Evolutionary conservation across 2,329 filamentous ascomycete species (phyloP).

Genomic region (Colletotrichum shisoi): DNA sequence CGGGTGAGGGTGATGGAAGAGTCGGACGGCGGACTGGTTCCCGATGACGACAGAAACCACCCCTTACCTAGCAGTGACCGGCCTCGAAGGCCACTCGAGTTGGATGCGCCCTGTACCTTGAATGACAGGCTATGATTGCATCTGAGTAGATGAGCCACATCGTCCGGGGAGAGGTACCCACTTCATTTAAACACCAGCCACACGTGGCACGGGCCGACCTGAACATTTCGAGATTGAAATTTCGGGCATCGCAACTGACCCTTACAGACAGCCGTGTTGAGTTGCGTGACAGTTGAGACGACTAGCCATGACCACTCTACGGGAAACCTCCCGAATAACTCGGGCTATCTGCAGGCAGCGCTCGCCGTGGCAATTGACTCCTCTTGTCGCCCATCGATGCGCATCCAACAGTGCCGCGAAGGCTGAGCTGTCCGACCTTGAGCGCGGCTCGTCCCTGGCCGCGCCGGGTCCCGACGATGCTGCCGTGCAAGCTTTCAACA

Average conservation of each 20-base stretch:
- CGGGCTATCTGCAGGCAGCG: slow-evolving; percentile 46
- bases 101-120: slow-evolving; percentile 9
- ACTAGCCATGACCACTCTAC: slow-evolving; percentile 53
- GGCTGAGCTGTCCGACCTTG: slow-evolving; percentile 57
- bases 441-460: slow-evolving; percentile 59
- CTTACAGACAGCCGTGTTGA: slow-evolving; percentile 32
- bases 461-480: slow-evolving; percentile 53
- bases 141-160: slow-evolving; percentile 16
- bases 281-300: slow-evolving; percentile 26
- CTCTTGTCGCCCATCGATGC: slow-evolving; percentile 49
- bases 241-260: slow-evolving; percentile 37
- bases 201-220: slow-evolving; percentile 34
- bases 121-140: neutral
- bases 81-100: no score
- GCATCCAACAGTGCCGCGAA: slow-evolving; percentile 57
- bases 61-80: neutral
- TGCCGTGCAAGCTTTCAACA: slow-evolving; percentile 53
- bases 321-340: slow-evolving; percentile 52
- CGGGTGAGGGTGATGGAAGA: neutral
- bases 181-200: slow-evolving; percentile 17
- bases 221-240: slow-evolving; percentile 40
- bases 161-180: neutral
- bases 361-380: slow-evolving; percentile 42
- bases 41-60: slow-evolving; percentile 33
- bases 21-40: slow-evolving; percentile 17